Percentiles rank a stretch among this genome's conserved stretches.
These are phyloP conservation scores for Cyberlindnera mycetangii DNA, from an alignment of 805 yeast species.

Conservation along the genomic window DNA sequence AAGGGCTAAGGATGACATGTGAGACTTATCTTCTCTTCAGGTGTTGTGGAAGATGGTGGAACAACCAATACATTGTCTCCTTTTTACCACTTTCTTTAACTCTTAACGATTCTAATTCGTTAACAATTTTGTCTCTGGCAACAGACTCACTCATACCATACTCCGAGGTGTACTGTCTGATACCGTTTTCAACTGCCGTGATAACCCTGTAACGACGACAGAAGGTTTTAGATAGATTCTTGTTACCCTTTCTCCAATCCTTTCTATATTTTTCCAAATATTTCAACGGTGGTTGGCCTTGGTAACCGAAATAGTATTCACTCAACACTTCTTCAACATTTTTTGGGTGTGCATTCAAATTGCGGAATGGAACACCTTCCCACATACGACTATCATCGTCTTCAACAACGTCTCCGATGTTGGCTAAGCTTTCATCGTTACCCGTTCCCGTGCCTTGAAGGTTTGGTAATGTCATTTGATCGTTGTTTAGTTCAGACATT, in stretches of 20 bases:
- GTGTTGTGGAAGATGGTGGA: conserved; percentile 28
- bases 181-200: conserved; percentile 27
- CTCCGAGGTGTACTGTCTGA: conserved; percentile 17
- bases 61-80: conserved; percentile 31
- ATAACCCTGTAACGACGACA: conserved; percentile 28
- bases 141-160: conserved; percentile 18
- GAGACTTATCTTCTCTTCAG: conserved; percentile 25
- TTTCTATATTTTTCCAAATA: conserved; percentile 28
- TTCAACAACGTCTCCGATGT: conserved; percentile 14
- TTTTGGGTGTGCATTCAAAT: conserved; percentile 26
- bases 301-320: conserved; percentile 28
- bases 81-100: conserved; percentile 25
- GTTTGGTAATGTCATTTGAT: conserved; percentile 12
- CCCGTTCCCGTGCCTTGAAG: neutral
- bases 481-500: conserved; percentile 11
- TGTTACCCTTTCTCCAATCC: conserved; percentile 29
- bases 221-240: conserved; percentile 26
- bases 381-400: conserved; percentile 19
- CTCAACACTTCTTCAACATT: conserved; percentile 28
- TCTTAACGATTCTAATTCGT: conserved; percentile 26
- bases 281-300: conserved; percentile 29
- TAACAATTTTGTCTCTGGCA: conserved; percentile 25
- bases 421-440: conserved; percentile 6
- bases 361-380: conserved; percentile 20
- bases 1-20: too few relatives aligned